Conservation (phyloP, 495 filamentous ascomycete genomes). For the Xylaria cubensis region DNA sequence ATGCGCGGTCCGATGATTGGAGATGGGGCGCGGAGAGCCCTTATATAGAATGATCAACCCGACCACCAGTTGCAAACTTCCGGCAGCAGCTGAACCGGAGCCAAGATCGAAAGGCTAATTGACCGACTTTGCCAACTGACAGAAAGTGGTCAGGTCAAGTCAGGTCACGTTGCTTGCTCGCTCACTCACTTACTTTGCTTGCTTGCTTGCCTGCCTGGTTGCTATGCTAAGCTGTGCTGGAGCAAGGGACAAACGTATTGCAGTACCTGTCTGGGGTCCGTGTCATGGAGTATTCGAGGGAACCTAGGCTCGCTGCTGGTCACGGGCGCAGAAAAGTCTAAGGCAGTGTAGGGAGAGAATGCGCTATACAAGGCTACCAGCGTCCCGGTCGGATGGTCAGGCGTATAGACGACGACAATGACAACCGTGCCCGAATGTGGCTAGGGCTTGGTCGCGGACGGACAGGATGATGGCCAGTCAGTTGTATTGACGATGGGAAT, state of each 20-base stretch:
- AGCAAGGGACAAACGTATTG: neutral
- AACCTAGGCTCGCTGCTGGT: neutral
- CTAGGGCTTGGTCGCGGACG: neutral
- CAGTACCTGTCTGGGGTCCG: conserved; percentile 11
- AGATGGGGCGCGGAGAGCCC: conserved; percentile 7
- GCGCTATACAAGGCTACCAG: conserved; percentile 22
- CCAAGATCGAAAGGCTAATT: neutral
- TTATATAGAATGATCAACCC: neutral
- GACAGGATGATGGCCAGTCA: neutral
- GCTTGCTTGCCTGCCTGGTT: neutral
- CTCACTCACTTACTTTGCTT: neutral
- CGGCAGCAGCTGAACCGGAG: conserved; percentile 12
- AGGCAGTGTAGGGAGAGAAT: neutral
- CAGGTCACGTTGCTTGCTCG: neutral
- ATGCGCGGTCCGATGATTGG: conserved; percentile 14
- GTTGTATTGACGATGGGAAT: neutral
- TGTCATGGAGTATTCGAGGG: neutral
- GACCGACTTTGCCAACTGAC: neutral
- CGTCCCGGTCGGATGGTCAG: conserved; percentile 19
- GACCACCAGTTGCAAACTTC: conserved; percentile 14
- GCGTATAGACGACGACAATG: neutral
- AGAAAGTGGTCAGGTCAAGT: neutral
- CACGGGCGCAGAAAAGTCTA: neutral
- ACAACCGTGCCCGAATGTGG: neutral
- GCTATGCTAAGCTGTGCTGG: neutral